Conservation (phyloP, 768 basidiomycete species). For the Lyophyllum semitale region DNA sequence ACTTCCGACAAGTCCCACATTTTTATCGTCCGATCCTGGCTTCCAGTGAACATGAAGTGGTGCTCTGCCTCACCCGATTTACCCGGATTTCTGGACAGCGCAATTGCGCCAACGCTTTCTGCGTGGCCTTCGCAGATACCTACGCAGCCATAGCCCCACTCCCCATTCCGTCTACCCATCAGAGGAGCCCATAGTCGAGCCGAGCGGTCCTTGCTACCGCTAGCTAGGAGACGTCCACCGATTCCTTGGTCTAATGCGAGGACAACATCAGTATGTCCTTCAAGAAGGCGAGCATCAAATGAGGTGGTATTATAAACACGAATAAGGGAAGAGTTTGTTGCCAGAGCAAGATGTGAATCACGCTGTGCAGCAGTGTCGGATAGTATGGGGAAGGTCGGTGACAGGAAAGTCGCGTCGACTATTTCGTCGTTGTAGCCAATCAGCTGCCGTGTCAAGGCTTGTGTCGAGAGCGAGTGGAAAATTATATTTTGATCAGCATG, state of each 20-base stretch:
- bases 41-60: conserved; percentile 89
- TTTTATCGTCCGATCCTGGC: conserved; percentile 96
- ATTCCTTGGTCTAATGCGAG: conserved; percentile 75
- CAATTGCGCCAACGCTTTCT: conserved; percentile 89
- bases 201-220: conserved; percentile 90
- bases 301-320: conserved; percentile 80
- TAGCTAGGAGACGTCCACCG: conserved; percentile 75
- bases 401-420: conserved; percentile 84
- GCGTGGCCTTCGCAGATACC: conserved; percentile 92
- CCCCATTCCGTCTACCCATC: conserved; percentile 15
- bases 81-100: conserved; percentile 63
- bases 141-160: conserved; percentile 72
- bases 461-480: conserved; percentile 78
- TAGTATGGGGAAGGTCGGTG: conserved; percentile 28
- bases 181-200: conserved; percentile 79
- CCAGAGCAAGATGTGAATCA: conserved; percentile 85
- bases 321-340: conserved; percentile 97
- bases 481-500: conserved; percentile 98
- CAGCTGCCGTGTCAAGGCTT: conserved; percentile 71
- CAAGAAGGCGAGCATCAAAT: conserved; percentile 82
- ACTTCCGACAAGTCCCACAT: conserved; percentile 90
- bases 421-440: conserved; percentile 99
- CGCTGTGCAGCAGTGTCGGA: conserved; percentile 22
- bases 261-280: conserved; percentile 91
- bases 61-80: conserved; percentile 25